Evolutionary conservation across 768 basidiomycete genomes (phyloP).

Genomic region (Tricholoma furcatifolium): DNA sequence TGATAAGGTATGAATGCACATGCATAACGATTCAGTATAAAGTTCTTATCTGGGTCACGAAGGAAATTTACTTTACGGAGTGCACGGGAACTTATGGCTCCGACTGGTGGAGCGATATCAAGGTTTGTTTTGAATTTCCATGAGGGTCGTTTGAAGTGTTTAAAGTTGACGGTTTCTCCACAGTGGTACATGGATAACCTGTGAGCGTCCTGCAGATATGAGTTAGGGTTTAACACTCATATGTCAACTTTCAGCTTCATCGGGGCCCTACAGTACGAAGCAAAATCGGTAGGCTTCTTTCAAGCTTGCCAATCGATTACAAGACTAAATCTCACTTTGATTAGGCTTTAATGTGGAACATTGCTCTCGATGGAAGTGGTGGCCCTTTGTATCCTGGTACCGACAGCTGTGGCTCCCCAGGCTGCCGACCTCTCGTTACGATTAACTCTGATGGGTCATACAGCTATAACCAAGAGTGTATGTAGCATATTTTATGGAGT

Average conservation of each 20-base stretch:
- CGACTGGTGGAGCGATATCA: slow-evolving; percentile 82
- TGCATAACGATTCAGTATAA: not conserved
- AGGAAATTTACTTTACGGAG: slow-evolving; percentile 57
- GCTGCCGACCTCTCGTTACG: slow-evolving; percentile 67
- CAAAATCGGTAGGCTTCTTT: slow-evolving; percentile 14
- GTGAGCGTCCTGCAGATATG: too few species aligned
- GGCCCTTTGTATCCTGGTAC: slow-evolving; percentile 64
- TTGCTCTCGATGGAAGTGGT: slow-evolving; percentile 63
- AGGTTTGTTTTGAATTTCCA: slow-evolving; percentile 19
- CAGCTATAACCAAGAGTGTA: slow-evolving; percentile 73
- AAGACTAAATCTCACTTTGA: too few species aligned
- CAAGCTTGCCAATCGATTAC: not conserved
- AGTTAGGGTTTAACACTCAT: too few species aligned
- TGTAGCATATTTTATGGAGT: slow-evolving; percentile 13
- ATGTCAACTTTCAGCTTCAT: slow-evolving; percentile 16
- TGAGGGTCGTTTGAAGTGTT: too few species aligned
- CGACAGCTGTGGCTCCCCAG: slow-evolving; percentile 55
- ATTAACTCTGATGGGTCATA: slow-evolving; percentile 65
- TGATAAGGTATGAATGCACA: slow-evolving; percentile 12
- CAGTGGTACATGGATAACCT: slow-evolving; percentile 26
- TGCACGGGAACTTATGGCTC: slow-evolving; percentile 64
- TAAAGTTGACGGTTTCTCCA: too few species aligned
- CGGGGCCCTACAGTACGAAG: slow-evolving; percentile 19
- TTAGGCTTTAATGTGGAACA: slow-evolving; percentile 65
- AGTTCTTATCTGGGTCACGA: not conserved